Evolutionary conservation across 2,329 filamentous ascomycete genomes (phyloP).

Genomic region (Colletotrichum chlorophyti): DNA sequence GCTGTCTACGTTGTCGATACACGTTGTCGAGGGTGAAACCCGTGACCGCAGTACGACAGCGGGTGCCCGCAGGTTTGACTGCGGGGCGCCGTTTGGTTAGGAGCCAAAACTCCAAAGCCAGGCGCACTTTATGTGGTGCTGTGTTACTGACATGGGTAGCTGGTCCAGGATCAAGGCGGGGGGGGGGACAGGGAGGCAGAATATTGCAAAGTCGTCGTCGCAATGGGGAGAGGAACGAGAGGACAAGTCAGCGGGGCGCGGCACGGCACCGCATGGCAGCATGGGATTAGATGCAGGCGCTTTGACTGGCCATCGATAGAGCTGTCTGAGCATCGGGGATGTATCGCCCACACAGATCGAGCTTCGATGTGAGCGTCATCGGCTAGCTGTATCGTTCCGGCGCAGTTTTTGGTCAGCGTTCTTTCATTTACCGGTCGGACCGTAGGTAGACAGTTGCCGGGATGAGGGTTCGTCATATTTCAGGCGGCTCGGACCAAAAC

Average conservation of each 20-base stretch:
- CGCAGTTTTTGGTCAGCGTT: no score
- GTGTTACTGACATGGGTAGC: neutral
- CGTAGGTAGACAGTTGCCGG: neutral
- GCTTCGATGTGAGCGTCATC: neutral
- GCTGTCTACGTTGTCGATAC: no score
- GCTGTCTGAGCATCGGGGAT: conserved; percentile 15
- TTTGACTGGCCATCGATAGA: neutral
- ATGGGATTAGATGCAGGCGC: neutral
- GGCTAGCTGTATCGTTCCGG: conserved; percentile 1
- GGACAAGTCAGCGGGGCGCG: neutral
- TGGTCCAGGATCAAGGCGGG: conserved; percentile 14
- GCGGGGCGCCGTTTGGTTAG: conserved; percentile 3
- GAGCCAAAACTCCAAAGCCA: conserved; percentile 1
- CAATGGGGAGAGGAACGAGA: neutral
- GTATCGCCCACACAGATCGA: conserved; percentile 18
- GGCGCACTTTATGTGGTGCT: neutral
- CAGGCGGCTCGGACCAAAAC: neutral
- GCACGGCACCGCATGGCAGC: neutral
- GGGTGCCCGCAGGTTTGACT: conserved; percentile 2
- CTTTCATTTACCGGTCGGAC: neutral
- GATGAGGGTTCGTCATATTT: conserved; percentile 8
- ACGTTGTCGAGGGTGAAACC: conserved; percentile 17
- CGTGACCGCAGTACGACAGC: conserved; percentile 4
- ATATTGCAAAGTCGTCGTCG: no score
- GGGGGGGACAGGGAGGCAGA: no score